Evolutionary conservation across 192 early-diverging fungal genomes (phyloP).

Genomic region (Coemansia sp.): DNA sequence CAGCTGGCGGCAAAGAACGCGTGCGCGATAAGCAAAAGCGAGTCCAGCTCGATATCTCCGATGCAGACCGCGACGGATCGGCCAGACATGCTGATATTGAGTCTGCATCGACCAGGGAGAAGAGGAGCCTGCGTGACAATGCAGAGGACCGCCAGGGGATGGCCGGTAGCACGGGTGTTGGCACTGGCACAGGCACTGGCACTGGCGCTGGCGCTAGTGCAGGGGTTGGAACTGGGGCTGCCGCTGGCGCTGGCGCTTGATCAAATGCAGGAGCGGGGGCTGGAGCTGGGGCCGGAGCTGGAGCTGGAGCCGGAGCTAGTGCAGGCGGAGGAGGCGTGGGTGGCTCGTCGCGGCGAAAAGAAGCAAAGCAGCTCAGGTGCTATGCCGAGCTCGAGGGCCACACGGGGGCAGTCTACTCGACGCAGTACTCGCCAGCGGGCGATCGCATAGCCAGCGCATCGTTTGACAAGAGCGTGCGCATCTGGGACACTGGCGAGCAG

Average conservation of each 20-base stretch:
- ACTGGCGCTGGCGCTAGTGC: not conserved
- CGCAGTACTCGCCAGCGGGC: conserved; percentile 82
- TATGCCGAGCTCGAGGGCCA: conserved; percentile 68
- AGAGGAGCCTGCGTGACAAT: conserved; percentile 16
- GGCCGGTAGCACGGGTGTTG: not conserved
- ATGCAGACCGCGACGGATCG: conserved; percentile 10
- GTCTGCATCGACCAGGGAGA: conserved; percentile 20
- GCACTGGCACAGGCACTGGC: not conserved
- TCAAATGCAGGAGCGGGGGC: no score
- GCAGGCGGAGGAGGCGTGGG: conserved; percentile 1
- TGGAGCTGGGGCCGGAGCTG: no score
- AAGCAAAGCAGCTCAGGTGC: conserved; percentile 46
- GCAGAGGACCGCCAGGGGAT: conserved; percentile 23
- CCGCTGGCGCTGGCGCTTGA: no score
- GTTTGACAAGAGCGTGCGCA: conserved; percentile 89
- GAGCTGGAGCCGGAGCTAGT: no score
- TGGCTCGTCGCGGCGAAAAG: conserved; percentile 31
- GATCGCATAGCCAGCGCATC: conserved; percentile 83
- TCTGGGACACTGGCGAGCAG: conserved; percentile 74
- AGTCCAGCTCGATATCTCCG: not conserved
- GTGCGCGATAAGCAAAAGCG: conserved; percentile 2
- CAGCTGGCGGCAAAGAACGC: not conserved
- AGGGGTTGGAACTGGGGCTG: no score
- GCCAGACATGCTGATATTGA: conserved; percentile 16
- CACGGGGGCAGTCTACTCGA: conserved; percentile 83